Conservation (phyloP, 2,329 filamentous ascomycete species). For the Aspergillus niger region DNA sequence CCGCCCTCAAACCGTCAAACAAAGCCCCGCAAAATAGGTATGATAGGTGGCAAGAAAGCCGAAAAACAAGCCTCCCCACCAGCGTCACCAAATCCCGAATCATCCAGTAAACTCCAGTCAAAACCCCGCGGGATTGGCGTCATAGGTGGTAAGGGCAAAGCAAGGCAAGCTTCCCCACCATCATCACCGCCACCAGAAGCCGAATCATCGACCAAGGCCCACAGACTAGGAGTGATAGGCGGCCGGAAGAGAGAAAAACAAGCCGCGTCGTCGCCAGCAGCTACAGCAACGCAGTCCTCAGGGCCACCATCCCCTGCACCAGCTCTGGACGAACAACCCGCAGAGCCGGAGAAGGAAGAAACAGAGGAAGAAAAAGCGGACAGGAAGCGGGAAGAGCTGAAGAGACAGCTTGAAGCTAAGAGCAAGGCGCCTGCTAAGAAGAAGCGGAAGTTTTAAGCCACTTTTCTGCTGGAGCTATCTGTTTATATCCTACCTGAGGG, state of each 20-base stretch:
- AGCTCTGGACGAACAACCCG: conserved; percentile 4
- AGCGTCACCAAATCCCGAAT: conserved; percentile 13
- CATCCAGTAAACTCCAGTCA: conserved; percentile 16
- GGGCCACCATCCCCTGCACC: neutral
- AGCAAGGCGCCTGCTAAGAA: conserved; percentile 58
- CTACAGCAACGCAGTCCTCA: neutral
- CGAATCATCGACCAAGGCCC: no score
- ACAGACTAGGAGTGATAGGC: no score
- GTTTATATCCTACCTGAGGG: no score
- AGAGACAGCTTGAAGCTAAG: conserved; percentile 54
- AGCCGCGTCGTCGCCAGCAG: no score
- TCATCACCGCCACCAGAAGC: neutral
- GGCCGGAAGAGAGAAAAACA: no score
- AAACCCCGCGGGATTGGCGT: conserved; percentile 36
- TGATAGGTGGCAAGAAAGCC: conserved; percentile 36
- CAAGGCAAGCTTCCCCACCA: neutral
- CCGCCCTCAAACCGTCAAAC: conserved; percentile 9
- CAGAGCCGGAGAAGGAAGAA: conserved; percentile 23
- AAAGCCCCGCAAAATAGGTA: conserved; percentile 27
- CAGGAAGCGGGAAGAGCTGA: conserved; percentile 58
- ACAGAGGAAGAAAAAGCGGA: conserved; percentile 57
- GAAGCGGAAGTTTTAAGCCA: conserved; percentile 56
- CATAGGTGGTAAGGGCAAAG: conserved; percentile 33
- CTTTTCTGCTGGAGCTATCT: no score
- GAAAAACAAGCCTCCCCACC: neutral